These are phyloP conservation scores for Solanum arcanum DNA, from an alignment of 257 asterid species.

Conservation along the genomic window DNA sequence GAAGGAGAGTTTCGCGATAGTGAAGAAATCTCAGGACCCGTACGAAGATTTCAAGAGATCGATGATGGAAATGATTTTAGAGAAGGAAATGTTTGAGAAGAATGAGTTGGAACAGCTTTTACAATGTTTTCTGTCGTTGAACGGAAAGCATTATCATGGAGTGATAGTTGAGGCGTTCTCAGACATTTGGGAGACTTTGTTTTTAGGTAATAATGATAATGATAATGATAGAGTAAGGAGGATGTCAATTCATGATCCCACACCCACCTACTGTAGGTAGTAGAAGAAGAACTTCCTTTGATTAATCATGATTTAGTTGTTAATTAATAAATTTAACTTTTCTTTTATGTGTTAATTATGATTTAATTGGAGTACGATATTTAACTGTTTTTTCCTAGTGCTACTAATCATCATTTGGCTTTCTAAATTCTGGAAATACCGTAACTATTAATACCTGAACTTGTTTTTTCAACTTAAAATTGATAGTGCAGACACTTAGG, in stretches of 20 bases:
- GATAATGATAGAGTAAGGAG: background rate
- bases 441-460: background rate
- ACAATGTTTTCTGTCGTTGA: slow-evolving; percentile 71
- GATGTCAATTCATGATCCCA: background rate
- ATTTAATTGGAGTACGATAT: background rate
- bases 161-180: slow-evolving; percentile 55
- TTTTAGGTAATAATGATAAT: background rate
- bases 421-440: background rate
- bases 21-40: slow-evolving; percentile 75
- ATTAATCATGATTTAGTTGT: background rate
- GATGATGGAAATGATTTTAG: slow-evolving; percentile 87
- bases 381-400: background rate
- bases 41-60: slow-evolving; percentile 76
- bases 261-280: background rate
- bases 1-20: slow-evolving; percentile 82
- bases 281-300: background rate
- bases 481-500: background rate
- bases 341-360: background rate
- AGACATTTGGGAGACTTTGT: slow-evolving; percentile 58
- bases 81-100: slow-evolving; percentile 67
- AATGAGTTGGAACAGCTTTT: slow-evolving; percentile 62
- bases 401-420: background rate
- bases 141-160: slow-evolving; percentile 49
- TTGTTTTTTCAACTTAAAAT: background rate
- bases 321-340: background rate